These are phyloP conservation scores for Elongisporangium anandrum DNA, from an alignment of 352 stramenopile genomes.

Conservation along the genomic window DNA sequence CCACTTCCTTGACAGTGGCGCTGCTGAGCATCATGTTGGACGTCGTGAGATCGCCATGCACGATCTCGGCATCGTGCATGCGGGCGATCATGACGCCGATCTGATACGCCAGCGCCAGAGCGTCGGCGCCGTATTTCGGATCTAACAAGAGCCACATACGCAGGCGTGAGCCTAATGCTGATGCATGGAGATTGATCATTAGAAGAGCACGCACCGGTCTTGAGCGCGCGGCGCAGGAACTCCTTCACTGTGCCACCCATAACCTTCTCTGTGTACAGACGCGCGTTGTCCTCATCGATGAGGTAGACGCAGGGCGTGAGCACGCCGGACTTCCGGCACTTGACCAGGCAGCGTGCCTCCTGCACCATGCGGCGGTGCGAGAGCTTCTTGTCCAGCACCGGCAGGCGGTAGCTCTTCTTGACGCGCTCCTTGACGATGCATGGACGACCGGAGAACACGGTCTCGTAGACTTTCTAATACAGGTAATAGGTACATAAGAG, in stretches of 20 bases:
- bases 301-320: slow-evolving; percentile 73
- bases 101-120: slow-evolving; percentile 67
- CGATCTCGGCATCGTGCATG: slow-evolving; percentile 90
- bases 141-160: slow-evolving; percentile 18
- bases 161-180: background rate
- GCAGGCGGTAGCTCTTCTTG: slow-evolving; percentile 77
- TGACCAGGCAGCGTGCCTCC: slow-evolving; percentile 78
- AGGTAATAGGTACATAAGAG: background rate
- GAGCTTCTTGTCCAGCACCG: slow-evolving; percentile 75
- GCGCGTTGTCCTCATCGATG: slow-evolving; percentile 69
- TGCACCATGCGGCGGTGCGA: slow-evolving; percentile 76
- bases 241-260: slow-evolving; percentile 67
- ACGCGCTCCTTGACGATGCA: slow-evolving; percentile 84
- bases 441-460: slow-evolving; percentile 48
- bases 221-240: slow-evolving; percentile 52
- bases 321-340: slow-evolving; percentile 69
- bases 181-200: background rate
- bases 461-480: slow-evolving; percentile 81
- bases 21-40: slow-evolving; percentile 92
- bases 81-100: slow-evolving; percentile 88
- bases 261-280: slow-evolving; percentile 71
- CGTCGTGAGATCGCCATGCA: slow-evolving; percentile 93
- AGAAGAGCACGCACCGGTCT: slow-evolving; percentile 24
- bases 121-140: slow-evolving; percentile 39
- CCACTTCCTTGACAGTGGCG: slow-evolving; percentile 54